Base-by-base conservation (phyloP, 78 protist species). In the slime mould (Dictyostelium discoideum) region DNA sequence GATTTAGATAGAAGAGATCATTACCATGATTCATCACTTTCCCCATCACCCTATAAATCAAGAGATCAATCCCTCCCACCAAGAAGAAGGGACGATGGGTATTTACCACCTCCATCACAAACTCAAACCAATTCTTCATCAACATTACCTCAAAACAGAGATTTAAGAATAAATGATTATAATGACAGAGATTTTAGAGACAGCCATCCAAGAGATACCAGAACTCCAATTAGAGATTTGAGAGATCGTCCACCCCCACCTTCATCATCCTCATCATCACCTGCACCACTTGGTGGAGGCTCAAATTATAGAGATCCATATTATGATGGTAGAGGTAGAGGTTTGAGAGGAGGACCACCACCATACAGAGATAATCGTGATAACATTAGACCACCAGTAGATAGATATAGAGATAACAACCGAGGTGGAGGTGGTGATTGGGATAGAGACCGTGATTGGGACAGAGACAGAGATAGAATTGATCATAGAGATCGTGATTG, bases 1-100 rank as follows among this genome's bases (percentile, higher is more conserved):
- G 40, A 79, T 44, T 79, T 44, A 24, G 84, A 79, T n/a, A 79
- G 84, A 44, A 74, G 81, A 39, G 81, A 74, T 18, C 81, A 26
- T 37, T 74, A 74, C 5, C 37, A 69, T 11, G 48, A 74, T 18
- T 74, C 81, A 16, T 37, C 50, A 74, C 26, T 20, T 76, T 20
- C 42, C 39, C 83, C 83, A 76, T 39, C 46, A 76, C 84, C 67
- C 1, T n/a, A 44, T 44, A 69, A 69, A 69, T 26, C 77, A 11
- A 24, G 77, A 69, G 77, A 69, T 5, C 26, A 16, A 42, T 29
- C 54, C 44, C 54, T 50, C 24, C 32, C 60, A 79, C 54, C 20
- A 18, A 37, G 29, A 32, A 44, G 84, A 39, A 76, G 83, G 26
- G 44, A 37, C 1, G 84, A 79, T 44, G 54, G n/a, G 7, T 79